phyloP scores from a whole-genome alignment of 2,329 filamentous ascomycete genomes.

The Pseudogymnoascus sp. region DNA sequence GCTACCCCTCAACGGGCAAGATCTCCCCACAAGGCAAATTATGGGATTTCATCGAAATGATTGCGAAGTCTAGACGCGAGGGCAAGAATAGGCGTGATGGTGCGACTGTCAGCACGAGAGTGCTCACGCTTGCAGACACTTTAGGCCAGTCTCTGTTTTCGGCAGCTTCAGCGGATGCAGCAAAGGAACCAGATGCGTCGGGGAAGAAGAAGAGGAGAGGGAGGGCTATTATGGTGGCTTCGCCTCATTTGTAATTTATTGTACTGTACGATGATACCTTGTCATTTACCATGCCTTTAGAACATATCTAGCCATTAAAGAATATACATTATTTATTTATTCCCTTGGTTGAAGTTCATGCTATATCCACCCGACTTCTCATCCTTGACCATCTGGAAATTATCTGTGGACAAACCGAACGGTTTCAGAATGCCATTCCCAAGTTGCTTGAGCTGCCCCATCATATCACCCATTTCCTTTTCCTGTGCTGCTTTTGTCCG shows the following conservation, averaged over 20 bases:
- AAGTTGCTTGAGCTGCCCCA: conserved; percentile 86
- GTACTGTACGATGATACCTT: background rate
- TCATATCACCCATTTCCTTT: conserved; percentile 89
- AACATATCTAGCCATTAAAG: background rate
- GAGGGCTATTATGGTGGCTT: conserved; percentile 38
- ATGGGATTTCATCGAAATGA: conserved; percentile 88
- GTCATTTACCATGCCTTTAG: background rate
- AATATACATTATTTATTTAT: conserved; percentile 26
- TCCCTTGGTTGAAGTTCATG: conserved; percentile 62
- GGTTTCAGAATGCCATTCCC: conserved; percentile 89
- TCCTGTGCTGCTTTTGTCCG: conserved; percentile 72
- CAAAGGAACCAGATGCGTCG: conserved; percentile 44
- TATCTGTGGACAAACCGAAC: conserved; percentile 88
- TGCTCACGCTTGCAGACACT: conserved; percentile 66
- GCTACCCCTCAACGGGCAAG: conserved; percentile 51
- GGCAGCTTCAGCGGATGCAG: conserved; percentile 32
- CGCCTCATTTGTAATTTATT: conserved; percentile 40
- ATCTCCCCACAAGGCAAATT: conserved; percentile 65
- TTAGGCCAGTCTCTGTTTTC: conserved; percentile 65
- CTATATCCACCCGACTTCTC: conserved; percentile 85
- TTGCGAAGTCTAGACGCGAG: conserved; percentile 73
- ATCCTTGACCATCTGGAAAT: conserved; percentile 90
- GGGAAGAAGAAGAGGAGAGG: conserved; percentile 39
- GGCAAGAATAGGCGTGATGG: conserved; percentile 96
- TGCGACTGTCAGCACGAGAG: conserved; percentile 74